phyloP scores from a whole-genome alignment of 192 early-diverging fungal genomes.

The Backusella liffmaniae region DNA sequence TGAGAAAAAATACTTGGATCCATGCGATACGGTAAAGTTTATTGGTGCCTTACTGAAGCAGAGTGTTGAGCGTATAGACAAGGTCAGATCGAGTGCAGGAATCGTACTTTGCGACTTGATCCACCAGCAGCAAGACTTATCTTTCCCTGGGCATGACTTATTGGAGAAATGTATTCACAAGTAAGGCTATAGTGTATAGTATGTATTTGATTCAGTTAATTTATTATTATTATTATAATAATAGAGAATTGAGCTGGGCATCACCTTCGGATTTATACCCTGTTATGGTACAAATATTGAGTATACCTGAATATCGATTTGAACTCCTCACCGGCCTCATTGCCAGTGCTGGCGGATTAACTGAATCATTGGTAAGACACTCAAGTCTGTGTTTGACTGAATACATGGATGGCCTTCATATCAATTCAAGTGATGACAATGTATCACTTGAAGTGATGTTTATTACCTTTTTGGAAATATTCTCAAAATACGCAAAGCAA shows the following conservation, averaged over 20 bases:
- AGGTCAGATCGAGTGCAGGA: conserved; percentile 75
- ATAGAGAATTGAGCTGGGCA: conserved; percentile 58
- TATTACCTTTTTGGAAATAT: conserved; percentile 42
- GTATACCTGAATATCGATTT: conserved; percentile 51
- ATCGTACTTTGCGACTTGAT: conserved; percentile 54
- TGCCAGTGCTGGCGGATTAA: conserved; percentile 75
- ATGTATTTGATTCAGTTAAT: neutral
- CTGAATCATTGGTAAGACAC: conserved; percentile 71
- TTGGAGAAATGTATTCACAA: conserved; percentile 30
- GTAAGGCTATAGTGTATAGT: neutral
- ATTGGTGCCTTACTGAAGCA: conserved; percentile 64
- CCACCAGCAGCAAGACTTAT: conserved; percentile 10
- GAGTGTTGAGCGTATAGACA: conserved; percentile 91
- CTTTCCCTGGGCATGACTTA: conserved; percentile 15
- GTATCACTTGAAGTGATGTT: conserved; percentile 43
- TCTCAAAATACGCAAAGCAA: conserved; percentile 40
- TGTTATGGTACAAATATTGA: conserved; percentile 54
- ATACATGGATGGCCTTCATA: conserved; percentile 50
- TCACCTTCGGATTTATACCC: conserved; percentile 64
- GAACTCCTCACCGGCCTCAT: conserved; percentile 68
- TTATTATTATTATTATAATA: neutral
- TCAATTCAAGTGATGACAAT: conserved; percentile 11
- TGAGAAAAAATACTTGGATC: conserved; percentile 35
- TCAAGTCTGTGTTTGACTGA: conserved; percentile 63
- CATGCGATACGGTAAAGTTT: conserved; percentile 37